Conservation (phyloP, 2,329 filamentous ascomycete genomes). For the Aspergillus alliaceus region DNA sequence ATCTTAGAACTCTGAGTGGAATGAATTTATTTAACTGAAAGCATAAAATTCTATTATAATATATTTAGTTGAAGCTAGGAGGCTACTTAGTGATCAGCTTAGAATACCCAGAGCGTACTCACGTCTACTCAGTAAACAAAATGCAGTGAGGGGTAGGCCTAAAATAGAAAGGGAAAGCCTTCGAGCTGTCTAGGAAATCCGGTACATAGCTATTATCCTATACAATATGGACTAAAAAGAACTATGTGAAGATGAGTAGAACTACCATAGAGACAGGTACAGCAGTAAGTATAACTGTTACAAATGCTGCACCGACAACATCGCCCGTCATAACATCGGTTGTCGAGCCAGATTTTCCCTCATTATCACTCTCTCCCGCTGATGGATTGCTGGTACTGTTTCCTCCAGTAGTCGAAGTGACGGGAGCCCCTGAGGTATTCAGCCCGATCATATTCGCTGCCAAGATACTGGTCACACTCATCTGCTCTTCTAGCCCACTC, state of each 20-base stretch:
- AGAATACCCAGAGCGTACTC: no score
- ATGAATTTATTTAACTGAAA: no score
- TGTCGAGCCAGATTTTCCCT: neutral
- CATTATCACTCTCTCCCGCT: conserved; percentile 28
- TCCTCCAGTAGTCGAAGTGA: conserved; percentile 53
- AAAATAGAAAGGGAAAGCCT: no score
- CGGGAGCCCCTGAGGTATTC: conserved; percentile 46
- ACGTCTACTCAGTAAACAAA: no score
- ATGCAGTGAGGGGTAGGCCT: no score
- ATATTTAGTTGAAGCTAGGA: no score
- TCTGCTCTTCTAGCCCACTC: conserved; percentile 67
- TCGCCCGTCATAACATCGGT: conserved; percentile 32
- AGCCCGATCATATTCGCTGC: conserved; percentile 58
- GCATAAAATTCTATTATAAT: no score
- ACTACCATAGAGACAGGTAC: neutral
- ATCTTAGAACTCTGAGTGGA: no score
- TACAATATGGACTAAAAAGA: no score
- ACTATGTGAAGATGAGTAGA: neutral
- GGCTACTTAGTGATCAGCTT: no score
- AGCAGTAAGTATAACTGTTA: conserved; percentile 34
- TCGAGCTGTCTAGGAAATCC: no score
- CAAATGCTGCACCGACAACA: conserved; percentile 38
- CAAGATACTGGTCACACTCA: conserved; percentile 65
- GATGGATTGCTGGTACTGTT: conserved; percentile 44
- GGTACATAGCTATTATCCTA: neutral